Evolutionary conservation across 73 alveolate species (phyloP).

Genomic region (Paramecium bursaria): DNA sequence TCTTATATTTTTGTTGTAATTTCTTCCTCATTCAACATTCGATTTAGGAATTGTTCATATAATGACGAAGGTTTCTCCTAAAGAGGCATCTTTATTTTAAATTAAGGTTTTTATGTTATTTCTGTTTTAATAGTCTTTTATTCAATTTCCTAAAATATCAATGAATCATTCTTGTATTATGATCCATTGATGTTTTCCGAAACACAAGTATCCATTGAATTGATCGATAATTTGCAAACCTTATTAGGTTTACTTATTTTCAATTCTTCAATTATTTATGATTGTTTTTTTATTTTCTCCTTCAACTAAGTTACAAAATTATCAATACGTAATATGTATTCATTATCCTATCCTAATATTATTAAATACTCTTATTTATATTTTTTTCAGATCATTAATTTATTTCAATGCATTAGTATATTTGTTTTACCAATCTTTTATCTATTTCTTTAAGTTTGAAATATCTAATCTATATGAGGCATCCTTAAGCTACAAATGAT

Average conservation of each 20-base stretch:
- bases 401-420: neutral
- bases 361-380: neutral
- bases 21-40: conserved; percentile 53
- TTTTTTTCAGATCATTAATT: conserved; percentile 1
- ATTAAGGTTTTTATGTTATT: neutral
- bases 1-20: conserved; percentile 9
- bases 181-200: conserved; percentile 42
- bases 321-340: conserved; percentile 8
- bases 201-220: conserved; percentile 1
- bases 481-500: conserved; percentile 10
- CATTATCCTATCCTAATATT: neutral
- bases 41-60: conserved; percentile 22
- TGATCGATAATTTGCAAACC: neutral
- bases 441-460: neutral
- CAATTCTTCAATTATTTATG: neutral
- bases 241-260: neutral
- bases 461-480: conserved; percentile 1
- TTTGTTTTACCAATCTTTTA: neutral
- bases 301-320: neutral
- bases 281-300: conserved; percentile 5
- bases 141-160: conserved; percentile 10
- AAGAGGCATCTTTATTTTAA: neutral
- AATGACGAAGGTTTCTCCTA: conserved; percentile 7
- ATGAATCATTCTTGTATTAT: conserved; percentile 9
- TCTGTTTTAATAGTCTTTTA: conserved; percentile 6